These are phyloP conservation scores for Collybiopsis confluens DNA, from an alignment of 768 basidiomycete species.

Conservation along the genomic window DNA sequence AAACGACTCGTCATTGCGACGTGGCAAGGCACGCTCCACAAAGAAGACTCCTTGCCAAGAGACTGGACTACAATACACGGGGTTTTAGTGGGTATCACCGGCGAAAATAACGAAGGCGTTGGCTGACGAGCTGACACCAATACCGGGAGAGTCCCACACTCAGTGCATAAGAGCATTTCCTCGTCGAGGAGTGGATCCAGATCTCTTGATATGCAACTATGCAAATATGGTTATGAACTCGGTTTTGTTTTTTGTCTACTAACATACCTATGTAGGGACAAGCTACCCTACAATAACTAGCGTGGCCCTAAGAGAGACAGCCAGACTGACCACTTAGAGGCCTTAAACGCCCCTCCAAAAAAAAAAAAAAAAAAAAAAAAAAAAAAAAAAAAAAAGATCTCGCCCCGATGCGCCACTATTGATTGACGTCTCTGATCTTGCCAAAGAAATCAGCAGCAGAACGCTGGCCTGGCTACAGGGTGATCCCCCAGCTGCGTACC, in stretches of 20 bases:
- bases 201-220: background rate
- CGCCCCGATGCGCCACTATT: conserved; percentile 33
- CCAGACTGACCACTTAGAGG: no score
- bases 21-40: conserved; percentile 15
- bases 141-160: background rate
- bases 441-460: conserved; percentile 62
- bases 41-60: conserved; percentile 11
- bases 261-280: no score
- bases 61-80: conserved; percentile 18
- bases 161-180: conserved; percentile 5
- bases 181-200: background rate
- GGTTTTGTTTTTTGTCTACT: no score
- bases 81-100: conserved; percentile 30
- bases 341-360: no score
- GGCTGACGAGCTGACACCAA: no score
- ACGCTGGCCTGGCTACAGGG: conserved; percentile 73
- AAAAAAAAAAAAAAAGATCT: no score
- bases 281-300: no score
- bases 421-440: conserved; percentile 54
- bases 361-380: no score
- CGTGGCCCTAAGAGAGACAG: no score
- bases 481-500: conserved; percentile 73
- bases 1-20: conserved; percentile 15
- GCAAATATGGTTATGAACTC: background rate
- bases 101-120: background rate